Percentiles rank a stretch among this genome's conserved stretches.
Conservation (phyloP, 768 basidiomycete genomes). For the Boletus subparvulus region DNA sequence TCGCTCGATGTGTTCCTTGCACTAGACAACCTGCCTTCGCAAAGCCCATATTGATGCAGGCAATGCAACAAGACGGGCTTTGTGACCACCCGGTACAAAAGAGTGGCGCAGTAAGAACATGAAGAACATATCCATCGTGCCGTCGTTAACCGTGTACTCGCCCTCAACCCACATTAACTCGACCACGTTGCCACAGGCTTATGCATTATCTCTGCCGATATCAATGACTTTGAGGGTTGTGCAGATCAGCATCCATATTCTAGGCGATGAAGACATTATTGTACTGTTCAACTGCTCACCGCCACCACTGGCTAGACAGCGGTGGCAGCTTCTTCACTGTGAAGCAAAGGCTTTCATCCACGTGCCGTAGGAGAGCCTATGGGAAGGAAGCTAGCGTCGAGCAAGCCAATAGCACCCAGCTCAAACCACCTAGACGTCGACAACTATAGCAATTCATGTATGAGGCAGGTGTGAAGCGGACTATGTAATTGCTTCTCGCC, state of each 20-base stretch:
- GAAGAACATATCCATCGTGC: neutral
- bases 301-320: neutral
- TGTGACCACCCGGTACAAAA: slow-evolving; percentile 6
- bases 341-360: no score
- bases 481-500: no score
- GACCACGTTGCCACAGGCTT: neutral
- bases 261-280: neutral
- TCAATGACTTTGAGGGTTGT: neutral
- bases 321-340: no score
- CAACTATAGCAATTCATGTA: no score
- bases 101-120: neutral
- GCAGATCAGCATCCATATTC: neutral
- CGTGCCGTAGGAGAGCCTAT: neutral
- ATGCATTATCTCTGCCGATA: neutral
- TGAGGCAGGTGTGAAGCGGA: neutral
- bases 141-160: neutral
- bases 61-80: slow-evolving; percentile 1
- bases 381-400: neutral
- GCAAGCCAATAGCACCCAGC: neutral
- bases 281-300: neutral
- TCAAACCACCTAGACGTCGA: neutral
- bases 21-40: neutral
- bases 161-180: neutral
- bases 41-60: slow-evolving; percentile 23
- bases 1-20: neutral